These are phyloP conservation scores for Discostella stelligeroides DNA, from an alignment of 108 stramenopile genomes.

Conservation along the genomic window DNA sequence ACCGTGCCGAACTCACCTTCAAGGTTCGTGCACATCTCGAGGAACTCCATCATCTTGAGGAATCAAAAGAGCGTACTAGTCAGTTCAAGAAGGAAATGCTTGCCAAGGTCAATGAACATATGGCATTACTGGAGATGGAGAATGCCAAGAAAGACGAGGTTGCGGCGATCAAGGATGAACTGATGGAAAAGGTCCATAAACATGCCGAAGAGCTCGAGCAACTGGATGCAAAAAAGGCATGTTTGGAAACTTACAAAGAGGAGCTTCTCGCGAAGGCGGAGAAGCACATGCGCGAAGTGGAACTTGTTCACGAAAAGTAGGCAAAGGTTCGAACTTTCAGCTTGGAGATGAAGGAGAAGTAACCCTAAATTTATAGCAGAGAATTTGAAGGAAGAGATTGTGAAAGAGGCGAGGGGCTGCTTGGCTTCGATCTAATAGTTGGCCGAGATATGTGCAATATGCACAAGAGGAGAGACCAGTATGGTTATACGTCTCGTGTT, in stretches of 20 bases:
- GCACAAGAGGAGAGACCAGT: neutral
- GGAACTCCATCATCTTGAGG: constrained; percentile 38
- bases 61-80: constrained; percentile 33
- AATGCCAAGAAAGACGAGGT: constrained; percentile 51
- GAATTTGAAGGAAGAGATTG: constrained; percentile 38
- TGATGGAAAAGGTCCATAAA: constrained; percentile 48
- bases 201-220: constrained; percentile 46
- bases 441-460: neutral
- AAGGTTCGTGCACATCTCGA: constrained; percentile 41
- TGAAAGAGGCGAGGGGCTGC: constrained; percentile 23
- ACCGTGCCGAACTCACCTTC: constrained; percentile 34
- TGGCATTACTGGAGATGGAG: constrained; percentile 40
- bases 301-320: constrained; percentile 40
- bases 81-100: constrained; percentile 48
- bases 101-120: constrained; percentile 35
- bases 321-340: constrained; percentile 36
- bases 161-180: constrained; percentile 40
- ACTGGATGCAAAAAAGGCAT: constrained; percentile 44
- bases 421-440: neutral
- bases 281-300: constrained; percentile 37
- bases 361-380: no score
- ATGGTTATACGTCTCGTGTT: no score
- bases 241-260: constrained; percentile 45
- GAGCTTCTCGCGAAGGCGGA: constrained; percentile 50
- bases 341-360: constrained; percentile 42